Evolutionary conservation across 805 yeast genomes (phyloP).

Genomic region (Zygosaccharomyces lentus): DNA sequence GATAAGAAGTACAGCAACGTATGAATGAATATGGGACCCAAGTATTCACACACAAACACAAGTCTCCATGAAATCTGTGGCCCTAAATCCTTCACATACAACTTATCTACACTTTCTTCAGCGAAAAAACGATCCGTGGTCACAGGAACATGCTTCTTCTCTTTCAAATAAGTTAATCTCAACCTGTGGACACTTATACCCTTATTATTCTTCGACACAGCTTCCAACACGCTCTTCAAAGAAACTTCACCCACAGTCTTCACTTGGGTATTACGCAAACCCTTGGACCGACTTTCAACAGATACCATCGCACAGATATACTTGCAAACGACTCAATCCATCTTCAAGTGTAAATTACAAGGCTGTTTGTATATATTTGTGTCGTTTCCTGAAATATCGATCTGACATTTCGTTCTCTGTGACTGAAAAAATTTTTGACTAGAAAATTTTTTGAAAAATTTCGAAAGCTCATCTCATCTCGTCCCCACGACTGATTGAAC

Average conservation of each 20-base stretch:
- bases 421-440: slow-evolving; percentile 6
- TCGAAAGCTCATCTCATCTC: slow-evolving; percentile 18
- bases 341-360: background rate
- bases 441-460: slow-evolving; percentile 6
- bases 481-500: background rate
- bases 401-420: slow-evolving; percentile 1
- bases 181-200: slow-evolving; percentile 47
- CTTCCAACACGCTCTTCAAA: slow-evolving; percentile 41
- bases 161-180: slow-evolving; percentile 46
- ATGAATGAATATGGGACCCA: slow-evolving; percentile 85
- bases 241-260: slow-evolving; percentile 30
- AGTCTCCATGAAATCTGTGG: slow-evolving; percentile 90
- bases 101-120: slow-evolving; percentile 37
- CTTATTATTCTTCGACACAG: slow-evolving; percentile 43
- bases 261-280: slow-evolving; percentile 46
- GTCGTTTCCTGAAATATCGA: background rate
- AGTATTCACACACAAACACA: slow-evolving; percentile 82
- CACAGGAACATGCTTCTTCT: slow-evolving; percentile 33
- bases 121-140: slow-evolving; percentile 25
- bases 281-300: slow-evolving; percentile 59
- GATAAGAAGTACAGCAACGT: slow-evolving; percentile 53
- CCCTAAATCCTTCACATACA: slow-evolving; percentile 83
- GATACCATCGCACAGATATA: background rate
- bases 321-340: background rate
- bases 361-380: background rate